Evolutionary conservation across 2,329 filamentous ascomycete genomes (phyloP), one percentile per base, ranked within the genome.

Genomic region (Xylariaceae sp.): DNA sequence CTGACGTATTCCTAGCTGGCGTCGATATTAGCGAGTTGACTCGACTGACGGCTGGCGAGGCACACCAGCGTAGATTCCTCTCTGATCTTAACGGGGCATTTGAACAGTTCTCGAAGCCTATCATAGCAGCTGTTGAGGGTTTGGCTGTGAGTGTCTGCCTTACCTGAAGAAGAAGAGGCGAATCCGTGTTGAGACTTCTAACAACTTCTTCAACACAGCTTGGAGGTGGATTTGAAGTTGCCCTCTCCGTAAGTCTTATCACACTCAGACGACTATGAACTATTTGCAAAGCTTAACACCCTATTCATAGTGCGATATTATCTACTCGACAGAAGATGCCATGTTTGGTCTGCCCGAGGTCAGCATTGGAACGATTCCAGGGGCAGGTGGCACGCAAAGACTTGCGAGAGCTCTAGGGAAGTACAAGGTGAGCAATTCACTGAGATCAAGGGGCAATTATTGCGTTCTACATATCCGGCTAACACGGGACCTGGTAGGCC

Each of bases 301-400:
- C 6, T 6, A 19, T 37, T 49, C 28, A 23, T 50, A 73, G 73
- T 74, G 73, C 62, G 75, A 77, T 60, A 71, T 76, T 34, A 75
- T 76, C 29, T 97, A 97, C 79, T 93, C 90, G 75, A 91, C 90
- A 2, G 82, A 87, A 33, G 85, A 78, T 14, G 92, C 94, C 58
- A 92, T 89, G 66, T 96, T 98, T 72, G 95, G 94, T 21, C 93
- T 98, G 76, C 94, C 94, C 0, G 95, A 98, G 79, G 91, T 98
- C 77, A 96, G 94, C 78, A 82, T 98, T 6, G 94, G 95, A 14
- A 89, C 89, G 3, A 92, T 97, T 53, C 95, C 94, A 1, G 94
- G 95, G 2, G 94, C 90, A 0, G 94, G 94, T 17, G 94, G 94
- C 8, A 91, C 87, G 53, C 95, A 98, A 52, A 65, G 74, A 17